Conservation (phyloP, 2,329 filamentous ascomycete genomes). For the Aspergillus sp. region DNA sequence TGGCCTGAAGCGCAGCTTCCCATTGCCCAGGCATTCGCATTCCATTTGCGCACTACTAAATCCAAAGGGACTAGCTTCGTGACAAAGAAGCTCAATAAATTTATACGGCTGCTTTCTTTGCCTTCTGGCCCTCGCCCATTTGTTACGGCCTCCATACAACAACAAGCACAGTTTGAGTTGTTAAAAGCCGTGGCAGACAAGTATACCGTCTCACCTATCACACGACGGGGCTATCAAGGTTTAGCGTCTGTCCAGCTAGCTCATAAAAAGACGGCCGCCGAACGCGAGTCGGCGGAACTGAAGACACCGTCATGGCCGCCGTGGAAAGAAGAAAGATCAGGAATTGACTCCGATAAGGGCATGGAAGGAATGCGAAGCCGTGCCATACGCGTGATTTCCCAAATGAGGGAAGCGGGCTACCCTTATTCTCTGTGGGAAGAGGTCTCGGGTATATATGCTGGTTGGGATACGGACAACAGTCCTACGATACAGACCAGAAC, state of each 20-base stretch:
- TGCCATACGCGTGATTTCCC: conserved; percentile 54
- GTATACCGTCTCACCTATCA: conserved; percentile 55
- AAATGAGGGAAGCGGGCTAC: conserved; percentile 63
- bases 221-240: conserved; percentile 57
- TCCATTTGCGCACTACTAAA: conserved; percentile 28
- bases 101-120: conserved; percentile 50
- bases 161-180: conserved; percentile 58
- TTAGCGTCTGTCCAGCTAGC: conserved; percentile 58
- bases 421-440: conserved; percentile 51
- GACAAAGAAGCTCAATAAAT: conserved; percentile 49
- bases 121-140: conserved; percentile 52
- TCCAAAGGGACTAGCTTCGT: conserved; percentile 19
- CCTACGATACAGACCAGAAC: conserved; percentile 62
- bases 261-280: conserved; percentile 55
- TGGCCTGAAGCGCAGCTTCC: conserved; percentile 48
- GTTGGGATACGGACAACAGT: conserved; percentile 63
- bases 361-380: conserved; percentile 58
- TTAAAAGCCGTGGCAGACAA: conserved; percentile 58
- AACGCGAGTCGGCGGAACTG: conserved; percentile 58
- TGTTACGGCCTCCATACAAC: conserved; percentile 48
- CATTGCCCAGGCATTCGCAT: conserved; percentile 42
- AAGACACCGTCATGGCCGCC: conserved; percentile 65
- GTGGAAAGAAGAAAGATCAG: conserved; percentile 62
- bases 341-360: conserved; percentile 59
- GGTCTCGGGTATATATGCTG: conserved; percentile 54